Percentiles rank a stretch among this genome's conserved stretches.
These are phyloP conservation scores for Leishmania gerbilli DNA, from an alignment of 208 protist genomes.

Conservation along the genomic window DNA sequence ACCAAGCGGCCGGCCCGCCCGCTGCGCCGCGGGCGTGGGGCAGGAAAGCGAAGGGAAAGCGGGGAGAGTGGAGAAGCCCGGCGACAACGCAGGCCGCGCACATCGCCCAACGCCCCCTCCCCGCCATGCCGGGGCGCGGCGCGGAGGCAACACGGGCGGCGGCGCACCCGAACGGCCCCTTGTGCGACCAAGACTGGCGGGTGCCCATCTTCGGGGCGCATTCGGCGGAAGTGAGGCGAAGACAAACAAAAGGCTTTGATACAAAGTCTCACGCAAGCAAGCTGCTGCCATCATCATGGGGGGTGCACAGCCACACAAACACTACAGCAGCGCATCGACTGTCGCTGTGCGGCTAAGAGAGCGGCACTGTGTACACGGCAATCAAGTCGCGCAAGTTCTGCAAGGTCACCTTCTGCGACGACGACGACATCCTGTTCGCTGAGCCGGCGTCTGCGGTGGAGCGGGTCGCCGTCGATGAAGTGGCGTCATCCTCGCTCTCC, in stretches of 20 bases:
- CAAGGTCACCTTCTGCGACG: slow-evolving; percentile 34
- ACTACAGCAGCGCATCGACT: neutral
- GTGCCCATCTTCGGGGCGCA: neutral
- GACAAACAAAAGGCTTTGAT: neutral
- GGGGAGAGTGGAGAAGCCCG: neutral
- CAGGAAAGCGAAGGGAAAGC: neutral
- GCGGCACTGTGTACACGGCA: slow-evolving; percentile 19
- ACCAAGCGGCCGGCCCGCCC: no score
- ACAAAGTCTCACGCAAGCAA: neutral
- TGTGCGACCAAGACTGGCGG: neutral
- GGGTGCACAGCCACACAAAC: neutral
- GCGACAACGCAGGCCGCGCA: neutral
- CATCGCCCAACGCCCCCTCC: neutral
- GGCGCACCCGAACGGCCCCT: neutral
- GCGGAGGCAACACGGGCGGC: neutral
- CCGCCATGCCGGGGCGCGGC: neutral
- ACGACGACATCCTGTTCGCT: neutral
- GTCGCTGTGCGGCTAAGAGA: slow-evolving; percentile 9
- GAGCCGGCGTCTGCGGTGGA: neutral
- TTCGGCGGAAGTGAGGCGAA: neutral
- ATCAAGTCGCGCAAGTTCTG: slow-evolving; percentile 27
- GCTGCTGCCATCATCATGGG: neutral
- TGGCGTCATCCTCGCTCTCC: slow-evolving; percentile 44
- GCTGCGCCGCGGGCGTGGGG: no score
- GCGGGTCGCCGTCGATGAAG: slow-evolving; percentile 4